A percentile compares a stretch with the other conserved stretches of the same genome.
Conservation (phyloP, 2,329 filamentous ascomycete genomes). For the Talaromyces verruculosus region DNA sequence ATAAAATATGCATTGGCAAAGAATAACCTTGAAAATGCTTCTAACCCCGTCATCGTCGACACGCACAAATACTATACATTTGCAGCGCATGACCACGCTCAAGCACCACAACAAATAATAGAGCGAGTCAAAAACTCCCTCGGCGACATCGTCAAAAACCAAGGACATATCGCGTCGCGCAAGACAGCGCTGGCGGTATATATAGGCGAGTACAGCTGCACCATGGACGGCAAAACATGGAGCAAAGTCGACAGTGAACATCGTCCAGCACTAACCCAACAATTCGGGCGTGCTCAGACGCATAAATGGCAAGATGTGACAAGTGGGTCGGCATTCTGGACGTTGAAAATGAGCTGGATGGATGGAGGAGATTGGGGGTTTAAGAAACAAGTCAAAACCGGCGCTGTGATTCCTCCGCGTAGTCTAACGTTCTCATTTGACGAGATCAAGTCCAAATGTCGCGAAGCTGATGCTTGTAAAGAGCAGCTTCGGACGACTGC, state of each 20-base stretch:
- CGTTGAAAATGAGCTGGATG: slow-evolving; percentile 60
- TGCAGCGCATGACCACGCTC: slow-evolving; percentile 52
- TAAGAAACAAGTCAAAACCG: slow-evolving; percentile 51
- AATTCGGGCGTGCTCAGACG: slow-evolving; percentile 33
- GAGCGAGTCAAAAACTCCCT: slow-evolving; percentile 47
- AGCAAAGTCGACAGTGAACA: slow-evolving; percentile 44
- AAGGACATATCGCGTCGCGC: slow-evolving; percentile 50
- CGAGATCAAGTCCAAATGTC: slow-evolving; percentile 40
- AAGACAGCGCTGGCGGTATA: slow-evolving; percentile 53
- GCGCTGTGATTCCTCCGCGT: slow-evolving; percentile 44
- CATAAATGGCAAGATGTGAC: slow-evolving; percentile 51
- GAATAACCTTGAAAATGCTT: slow-evolving; percentile 33
- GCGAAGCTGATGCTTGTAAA: slow-evolving; percentile 43
- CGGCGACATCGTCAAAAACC: slow-evolving; percentile 46
- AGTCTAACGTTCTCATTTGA: slow-evolving; percentile 24
- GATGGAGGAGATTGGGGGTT: slow-evolving; percentile 54
- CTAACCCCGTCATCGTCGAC: slow-evolving; percentile 56
- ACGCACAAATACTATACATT: slow-evolving; percentile 63
- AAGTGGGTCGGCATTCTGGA: slow-evolving; percentile 57
- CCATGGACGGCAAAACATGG: slow-evolving; percentile 56
- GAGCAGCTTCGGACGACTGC: slow-evolving; percentile 39
- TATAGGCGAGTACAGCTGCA: slow-evolving; percentile 61
- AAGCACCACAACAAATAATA: slow-evolving; percentile 55
- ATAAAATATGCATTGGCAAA: slow-evolving; percentile 48
- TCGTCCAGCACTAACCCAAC: slow-evolving; percentile 35